Evolutionary conservation across 495 filamentous ascomycete species (phyloP), one percentile per base, ranked within the genome.

Genomic region (Elasticomyces elasticus): DNA sequence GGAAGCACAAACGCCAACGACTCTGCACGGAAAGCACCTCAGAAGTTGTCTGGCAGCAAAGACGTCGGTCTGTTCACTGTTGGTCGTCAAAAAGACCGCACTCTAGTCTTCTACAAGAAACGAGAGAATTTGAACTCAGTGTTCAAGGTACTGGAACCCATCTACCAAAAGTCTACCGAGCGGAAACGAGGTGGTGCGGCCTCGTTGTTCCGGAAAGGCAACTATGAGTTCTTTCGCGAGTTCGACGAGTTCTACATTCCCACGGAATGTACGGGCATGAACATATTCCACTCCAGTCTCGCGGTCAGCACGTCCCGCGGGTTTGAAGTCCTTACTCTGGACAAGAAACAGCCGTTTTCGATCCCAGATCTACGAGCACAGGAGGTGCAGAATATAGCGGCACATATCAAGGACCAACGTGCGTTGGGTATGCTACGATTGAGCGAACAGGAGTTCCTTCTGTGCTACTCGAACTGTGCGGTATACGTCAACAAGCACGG

Each of bases 231-330:
- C 66, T 97, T 96, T 81, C 83, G 94, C 56, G 92, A 97, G 62
- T 99, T 87, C 63, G 92, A 95, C 70, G 91, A 96, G 51, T 99
- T 99, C 70, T 99, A 96, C 71, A 91, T 99, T 59, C 91, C 92
- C 6, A 82, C 87, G n/a, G 92, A 99, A 65, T 92, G 87, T 64
- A 95, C 85, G 68, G 84, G 85, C 24, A 86, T 99, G 63, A 95
- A 96, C 70, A 79, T 99, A 43, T 97, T 97, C 78, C 87, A 95
- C 67, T 84, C 80, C 0, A 89, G 85, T 50, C 85, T 99, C 25
- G 87, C 92, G 24, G 87, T 99, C 37, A 82, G 87, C 20, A 97
- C 92, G 2, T 78, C 85, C 23, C 85, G 85, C 52, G 91, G 92
- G n/a, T 88, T 99, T 61, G 92, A 99, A 68, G 85, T 97, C 33